phyloP scores from a whole-genome alignment of 2,329 filamentous ascomycete genomes.

The Grosmannia huntii region DNA sequence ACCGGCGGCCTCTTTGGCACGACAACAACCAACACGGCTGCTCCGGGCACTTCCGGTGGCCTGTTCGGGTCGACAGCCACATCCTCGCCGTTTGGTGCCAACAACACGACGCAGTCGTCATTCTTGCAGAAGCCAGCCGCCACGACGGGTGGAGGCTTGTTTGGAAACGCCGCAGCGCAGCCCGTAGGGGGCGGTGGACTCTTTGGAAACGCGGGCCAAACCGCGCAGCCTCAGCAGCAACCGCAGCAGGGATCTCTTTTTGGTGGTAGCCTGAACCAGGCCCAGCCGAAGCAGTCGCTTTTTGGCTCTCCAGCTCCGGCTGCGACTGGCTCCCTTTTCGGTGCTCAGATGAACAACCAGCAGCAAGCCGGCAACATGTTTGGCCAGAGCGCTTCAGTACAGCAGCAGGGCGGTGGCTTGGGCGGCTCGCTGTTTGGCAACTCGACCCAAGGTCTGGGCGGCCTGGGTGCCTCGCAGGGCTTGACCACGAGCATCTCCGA shows the following conservation, averaged over 20 bases:
- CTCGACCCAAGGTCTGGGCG: conserved; percentile 20
- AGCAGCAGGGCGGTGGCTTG: conserved; percentile 29
- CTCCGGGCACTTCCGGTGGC: conserved; percentile 4
- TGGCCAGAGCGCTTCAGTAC: conserved; percentile 33
- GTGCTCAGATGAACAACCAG: conserved; percentile 24
- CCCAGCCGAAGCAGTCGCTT: conserved; percentile 41
- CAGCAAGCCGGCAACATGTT: conserved; percentile 31
- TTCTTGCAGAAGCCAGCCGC: conserved; percentile 29
- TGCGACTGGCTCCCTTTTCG: conserved; percentile 41
- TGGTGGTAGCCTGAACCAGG: conserved; percentile 31
- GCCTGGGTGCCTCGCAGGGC: conserved; percentile 41
- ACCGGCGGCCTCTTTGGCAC: conserved; percentile 13
- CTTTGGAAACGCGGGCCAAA: conserved; percentile 32
- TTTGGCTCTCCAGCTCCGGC: conserved; percentile 35
- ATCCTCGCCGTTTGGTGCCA: conserved; percentile 4
- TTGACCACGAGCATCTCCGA: conserved; percentile 72
- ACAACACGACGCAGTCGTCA: not conserved
- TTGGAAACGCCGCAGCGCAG: conserved; percentile 25
- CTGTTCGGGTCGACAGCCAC: conserved; percentile 5
- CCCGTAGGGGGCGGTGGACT: conserved; percentile 28
- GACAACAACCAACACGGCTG: not conserved
- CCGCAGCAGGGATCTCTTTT: conserved; percentile 28
- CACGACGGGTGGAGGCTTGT: conserved; percentile 31
- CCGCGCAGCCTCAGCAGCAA: conserved; percentile 22
- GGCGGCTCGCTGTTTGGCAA: conserved; percentile 48